Evolutionary conservation across 2,329 filamentous ascomycete species (phyloP), one percentile per base, ranked within the genome.

Genomic region (Dothidotthia symphoricarpi): DNA sequence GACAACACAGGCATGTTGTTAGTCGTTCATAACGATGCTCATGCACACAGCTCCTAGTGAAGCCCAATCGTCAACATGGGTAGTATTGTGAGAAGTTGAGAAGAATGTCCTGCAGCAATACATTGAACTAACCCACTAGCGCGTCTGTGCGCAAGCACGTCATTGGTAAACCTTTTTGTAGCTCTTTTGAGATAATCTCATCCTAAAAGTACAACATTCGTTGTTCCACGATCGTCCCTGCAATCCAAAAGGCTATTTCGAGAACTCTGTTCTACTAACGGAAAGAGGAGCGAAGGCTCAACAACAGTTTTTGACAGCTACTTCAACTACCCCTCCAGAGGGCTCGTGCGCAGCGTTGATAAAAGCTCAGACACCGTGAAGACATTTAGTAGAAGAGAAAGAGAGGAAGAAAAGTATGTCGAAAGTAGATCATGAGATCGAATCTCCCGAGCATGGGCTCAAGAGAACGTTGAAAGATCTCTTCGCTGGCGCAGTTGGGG

Each of bases 401-500:
- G 41, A 33, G 29, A 30, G 19, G 11, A 16, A 41, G 31, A 31
- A 45, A 34, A 37, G 15, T 16, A 61, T 58, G 55, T 56, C 54
- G 15, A 49, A 56, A 17, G 43, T 55, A 22, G 68, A 69, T 24
- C 63, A 67, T 43, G 70, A 71, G 41, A 52, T 70, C 16, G 67
- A 69, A 43, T 49, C 45, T 11, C 49, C 50, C 8, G 56, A 57
- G 11, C 57, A 59, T 24, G 69, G 53, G 24, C 45, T 70, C 6
- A 61, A 57, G 41, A 57, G 63, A 36, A 69, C 86, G 33, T 73
- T 83, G 58, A 98, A 97, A 75, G 93, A 98, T 70, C 75, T 98
- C 42, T 86, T 91, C 63, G 81, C 93, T 9, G 93, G 93, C 25
- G 93, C 93, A 43, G 86, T 85, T 6, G 93, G 93, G 48, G 93